Evolutionary conservation across 164 flowering plant genomes (phyloP), one percentile per base, ranked within the genome.

Genomic region (Umbellularia californica): DNA sequence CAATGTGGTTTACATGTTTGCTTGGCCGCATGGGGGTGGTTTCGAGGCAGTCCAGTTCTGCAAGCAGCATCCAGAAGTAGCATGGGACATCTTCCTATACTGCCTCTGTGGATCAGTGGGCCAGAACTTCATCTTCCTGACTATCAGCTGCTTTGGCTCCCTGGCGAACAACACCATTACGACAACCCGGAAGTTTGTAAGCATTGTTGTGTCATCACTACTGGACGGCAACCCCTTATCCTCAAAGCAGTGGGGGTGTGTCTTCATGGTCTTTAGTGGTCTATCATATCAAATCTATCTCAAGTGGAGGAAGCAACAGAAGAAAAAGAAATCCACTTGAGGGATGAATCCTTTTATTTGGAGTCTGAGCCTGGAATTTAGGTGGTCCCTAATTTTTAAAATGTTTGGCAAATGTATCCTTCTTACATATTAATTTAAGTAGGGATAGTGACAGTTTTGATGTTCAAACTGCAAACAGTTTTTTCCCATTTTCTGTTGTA

Each of bases 41-140:
- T 94, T 77, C 68, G 90, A 88, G 77, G 96, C 98, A 33, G 74
- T 91, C 50, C 85, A 83, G 58, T 96, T 96, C 84, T 96, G 99
- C 87, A 86, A 77, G 85, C 84, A 86, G 81, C 90, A 96, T 74
- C 99, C 99, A 3, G 99, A 96, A 76, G 99, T 92, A 62, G 97
- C 95, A 33, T 92, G 97, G 98, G 99, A 96, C 84, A 94, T 96
- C 77, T 76, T 96, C 41, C 79, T 91, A 76, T 96, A 81, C 79
- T 96, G 99, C 74, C 84, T 94, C 2, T 94, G 99, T 79, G 99
- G 99, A 7, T 97, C 98, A 17, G 93, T 96, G 11, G 99, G 99
- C 52, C 99, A 96, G 80, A 96, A 96, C 77, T 96, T 96, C 88
- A 96, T 96, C 79, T 96, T 96, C 79, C 74, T 96, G 58, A 94